These are phyloP conservation scores for Penicillium riverlandense DNA, from an alignment of 495 filamentous ascomycete species.

Conservation along the genomic window DNA sequence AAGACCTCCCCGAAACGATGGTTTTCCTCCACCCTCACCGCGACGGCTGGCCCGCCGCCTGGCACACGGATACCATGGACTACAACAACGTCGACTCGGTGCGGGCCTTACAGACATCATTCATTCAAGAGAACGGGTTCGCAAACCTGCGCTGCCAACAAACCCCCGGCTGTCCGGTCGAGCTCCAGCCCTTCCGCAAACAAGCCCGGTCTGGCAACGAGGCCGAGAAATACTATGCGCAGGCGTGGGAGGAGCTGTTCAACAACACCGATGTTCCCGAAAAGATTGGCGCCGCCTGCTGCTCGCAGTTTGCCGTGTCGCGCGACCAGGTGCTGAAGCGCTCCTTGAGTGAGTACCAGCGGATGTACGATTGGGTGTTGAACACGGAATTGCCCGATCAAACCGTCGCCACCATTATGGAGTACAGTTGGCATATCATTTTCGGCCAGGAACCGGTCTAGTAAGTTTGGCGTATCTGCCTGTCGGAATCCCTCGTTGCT, in stretches of 20 bases:
- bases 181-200: conserved; percentile 35
- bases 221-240: conserved; percentile 30
- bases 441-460: conserved; percentile 46
- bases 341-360: conserved; percentile 44
- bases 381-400: conserved; percentile 38
- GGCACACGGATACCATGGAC: conserved; percentile 41
- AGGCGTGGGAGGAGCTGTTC: conserved; percentile 39
- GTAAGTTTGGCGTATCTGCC: conserved; percentile 18
- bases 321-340: conserved; percentile 43
- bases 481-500: not conserved
- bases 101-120: conserved; percentile 29
- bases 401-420: conserved; percentile 39
- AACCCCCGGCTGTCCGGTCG: conserved; percentile 33
- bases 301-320: conserved; percentile 63
- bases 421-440: conserved; percentile 50
- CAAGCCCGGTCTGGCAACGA: conserved; percentile 46
- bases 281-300: conserved; percentile 50
- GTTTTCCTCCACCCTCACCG: conserved; percentile 40
- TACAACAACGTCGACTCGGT: conserved; percentile 39
- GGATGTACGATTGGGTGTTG: conserved; percentile 55
- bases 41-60: conserved; percentile 31
- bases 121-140: conserved; percentile 28
- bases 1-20: conserved; percentile 32
- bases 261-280: conserved; percentile 36
- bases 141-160: conserved; percentile 36